Evolutionary conservation across 768 basidiomycete species (phyloP), one percentile per base, ranked within the genome.

Genomic region (Gelatoporia subvermispora): DNA sequence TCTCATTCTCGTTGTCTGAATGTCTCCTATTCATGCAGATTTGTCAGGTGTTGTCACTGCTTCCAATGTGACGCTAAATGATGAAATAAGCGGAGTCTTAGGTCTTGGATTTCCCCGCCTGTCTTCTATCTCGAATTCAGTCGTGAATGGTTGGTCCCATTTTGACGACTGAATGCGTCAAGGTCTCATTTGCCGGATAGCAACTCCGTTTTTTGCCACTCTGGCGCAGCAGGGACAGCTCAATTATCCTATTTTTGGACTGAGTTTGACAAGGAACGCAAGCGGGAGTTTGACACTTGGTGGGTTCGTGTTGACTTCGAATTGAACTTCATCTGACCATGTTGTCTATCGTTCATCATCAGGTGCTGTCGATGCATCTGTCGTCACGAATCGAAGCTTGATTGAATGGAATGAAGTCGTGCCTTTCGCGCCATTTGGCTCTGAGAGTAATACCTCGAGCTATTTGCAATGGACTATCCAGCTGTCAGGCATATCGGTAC

Each of bases 391-490:
- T 60, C 61, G 70, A 2, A 81, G 72, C 48, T 57, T 73, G 16
- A 82, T 91, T 23, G 73, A 72, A 42, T 91, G 88, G 88, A 84
- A 84, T 53, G 75, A 79, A 36, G 85, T 91, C 2, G 78, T 82
- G 15, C 76, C 88, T 11, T 91, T 91, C 58, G 71, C 81, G 17
- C 88, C 88, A 3, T 68, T 85, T 35, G 74, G 70, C 5, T 62
- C 69, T 4, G 76, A 78, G 54, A 76, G 68, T 51, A 83, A 79
- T 52, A 62, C 71, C 13, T 82, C 88, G 3, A 84, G 82, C 53
- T 90, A 90, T 55, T 68, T 91, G 39, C 81, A 84, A 50, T 91
- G 88, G 88, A 77, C 78, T 0, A 79, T 89, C 50, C 78, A 77
- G 2, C 60, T 90, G 36, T 65, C 74, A 1, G 66, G 66, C 20